Evolutionary conservation across 2,329 filamentous ascomycete species (phyloP).

Genomic region (Colletotrichum truncatum): DNA sequence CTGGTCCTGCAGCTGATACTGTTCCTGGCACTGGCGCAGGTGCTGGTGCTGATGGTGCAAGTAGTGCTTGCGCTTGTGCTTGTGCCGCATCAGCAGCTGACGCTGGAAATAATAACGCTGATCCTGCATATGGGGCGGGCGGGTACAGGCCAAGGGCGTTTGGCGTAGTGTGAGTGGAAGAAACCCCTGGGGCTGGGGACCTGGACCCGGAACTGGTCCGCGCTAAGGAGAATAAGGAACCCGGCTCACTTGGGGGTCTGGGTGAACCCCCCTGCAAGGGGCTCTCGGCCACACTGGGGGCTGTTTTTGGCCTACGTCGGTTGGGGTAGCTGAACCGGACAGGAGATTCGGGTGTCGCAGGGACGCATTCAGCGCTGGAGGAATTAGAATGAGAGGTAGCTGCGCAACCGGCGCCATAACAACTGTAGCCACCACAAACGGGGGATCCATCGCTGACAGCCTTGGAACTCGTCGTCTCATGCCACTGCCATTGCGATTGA

Average conservation of each 20-base stretch:
- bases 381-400: not conserved
- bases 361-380: not conserved
- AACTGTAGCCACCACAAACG: not conserved
- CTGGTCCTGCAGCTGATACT: not conserved
- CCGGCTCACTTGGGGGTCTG: slow-evolving; percentile 26
- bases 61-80: not conserved
- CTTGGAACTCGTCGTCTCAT: not conserved
- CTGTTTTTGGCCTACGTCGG: slow-evolving; percentile 20
- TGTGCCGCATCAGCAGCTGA: slow-evolving; percentile 27
- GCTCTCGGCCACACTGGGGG: slow-evolving; percentile 19
- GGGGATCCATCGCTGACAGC: slow-evolving; percentile 1
- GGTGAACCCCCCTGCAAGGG: slow-evolving; percentile 26
- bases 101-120: slow-evolving; percentile 27
- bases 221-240: slow-evolving; percentile 28
- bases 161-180: slow-evolving; percentile 18
- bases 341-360: slow-evolving; percentile 17
- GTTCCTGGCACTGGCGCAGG: not conserved
- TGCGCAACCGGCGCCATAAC: not conserved
- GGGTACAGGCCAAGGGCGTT: slow-evolving; percentile 8
- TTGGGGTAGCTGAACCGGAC: slow-evolving; percentile 29
- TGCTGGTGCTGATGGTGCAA: not conserved
- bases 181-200: slow-evolving; percentile 26
- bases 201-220: slow-evolving; percentile 22
- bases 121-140: slow-evolving; percentile 25
- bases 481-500: slow-evolving; percentile 12